Evolutionary conservation across 2,329 filamentous ascomycete species (phyloP).

Genomic region (Thermochaetoides dissita): DNA sequence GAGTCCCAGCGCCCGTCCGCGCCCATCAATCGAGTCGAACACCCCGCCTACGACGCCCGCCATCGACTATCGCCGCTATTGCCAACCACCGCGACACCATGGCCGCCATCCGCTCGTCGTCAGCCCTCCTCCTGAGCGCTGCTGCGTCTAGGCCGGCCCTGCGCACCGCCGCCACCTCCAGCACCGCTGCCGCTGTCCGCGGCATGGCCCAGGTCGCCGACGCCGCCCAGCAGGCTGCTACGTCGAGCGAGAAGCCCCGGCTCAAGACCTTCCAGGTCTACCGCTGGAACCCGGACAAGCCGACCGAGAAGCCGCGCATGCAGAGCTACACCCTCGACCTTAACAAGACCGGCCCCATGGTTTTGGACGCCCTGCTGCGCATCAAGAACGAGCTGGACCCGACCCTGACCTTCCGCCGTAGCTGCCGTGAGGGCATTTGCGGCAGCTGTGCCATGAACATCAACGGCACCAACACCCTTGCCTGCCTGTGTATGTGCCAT

Average conservation of each 20-base stretch:
- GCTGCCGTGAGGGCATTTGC: constrained; percentile 96
- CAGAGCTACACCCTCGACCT: constrained; percentile 89
- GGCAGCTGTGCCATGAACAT: constrained; percentile 99
- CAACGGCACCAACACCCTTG: constrained; percentile 93
- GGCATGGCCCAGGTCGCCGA: constrained; percentile 22
- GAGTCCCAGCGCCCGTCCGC: too few species aligned
- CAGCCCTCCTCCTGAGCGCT: constrained; percentile 36
- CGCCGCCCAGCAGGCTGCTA: constrained; percentile 31
- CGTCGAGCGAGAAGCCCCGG: constrained; percentile 47
- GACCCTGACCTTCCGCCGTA: constrained; percentile 87
- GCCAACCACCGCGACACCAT: constrained; percentile 25
- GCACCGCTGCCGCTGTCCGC: constrained; percentile 13
- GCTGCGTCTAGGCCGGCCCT: constrained; percentile 30
- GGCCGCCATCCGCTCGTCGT: constrained; percentile 48
- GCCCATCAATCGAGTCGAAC: too few species aligned
- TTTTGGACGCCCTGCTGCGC: constrained; percentile 87
- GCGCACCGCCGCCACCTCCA: constrained; percentile 12
- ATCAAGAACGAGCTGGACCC: constrained; percentile 99
- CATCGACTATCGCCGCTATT: background rate
- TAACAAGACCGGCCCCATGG: constrained; percentile 98
- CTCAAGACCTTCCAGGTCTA: constrained; percentile 98
- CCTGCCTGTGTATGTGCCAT: constrained; percentile 66
- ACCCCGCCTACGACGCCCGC: too few species aligned
- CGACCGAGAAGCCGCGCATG: constrained; percentile 86
- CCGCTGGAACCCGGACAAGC: constrained; percentile 92